Evolutionary conservation across 257 asterid species (phyloP), one percentile per base, ranked within the genome.

Genomic region (Linaria vulgaris): DNA sequence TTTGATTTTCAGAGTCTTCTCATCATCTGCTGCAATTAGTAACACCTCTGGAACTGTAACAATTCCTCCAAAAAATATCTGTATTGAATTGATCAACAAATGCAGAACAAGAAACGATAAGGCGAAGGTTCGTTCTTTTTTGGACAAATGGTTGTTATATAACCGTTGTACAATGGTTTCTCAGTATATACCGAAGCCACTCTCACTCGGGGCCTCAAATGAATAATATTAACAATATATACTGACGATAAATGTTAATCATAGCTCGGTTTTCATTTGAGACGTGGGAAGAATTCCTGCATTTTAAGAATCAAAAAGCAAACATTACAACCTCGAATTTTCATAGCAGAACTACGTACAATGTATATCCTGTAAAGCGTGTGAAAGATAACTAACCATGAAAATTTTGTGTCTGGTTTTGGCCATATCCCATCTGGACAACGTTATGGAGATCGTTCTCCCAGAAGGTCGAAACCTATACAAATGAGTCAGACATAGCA

Each of bases 361-460:
- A 23, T 17, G 24, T 23, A 37, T 23, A 37, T 59, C 5, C n/a
- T 9, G 19, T 5, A n/a, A 37, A 31, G 27, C 22, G 34, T 11
- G 9, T 2, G 2, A 22, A 43, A 39, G 6, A 19, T 39, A 23
- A 78, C 95, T 59, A 31, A 90, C 97, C 95, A 43, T 82, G 87
- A 69, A 78, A 79, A 67, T 62, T 78, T 44, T 81, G 91, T 44
- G 78, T 13, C 47, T 77, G 83, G 68, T 81, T 78, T 82, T 84
- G 91, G 58, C 87, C 78, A 55, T 79, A 83, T 5, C 94, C 95
- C 96, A 89, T 89, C 73, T 83, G 95, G 68, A 90, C 95, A 61
- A 90, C 72, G 67, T 85, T 82, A 7, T 85, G 91, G 45, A 90
- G 91, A 74, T 90, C 97, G 60, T 88, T 91, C 65, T 85, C 96